Percentiles rank a stretch among this genome's conserved stretches.
These are phyloP conservation scores for Magnolia changhungtana DNA, from an alignment of 164 flowering plant species.

Conservation along the genomic window DNA sequence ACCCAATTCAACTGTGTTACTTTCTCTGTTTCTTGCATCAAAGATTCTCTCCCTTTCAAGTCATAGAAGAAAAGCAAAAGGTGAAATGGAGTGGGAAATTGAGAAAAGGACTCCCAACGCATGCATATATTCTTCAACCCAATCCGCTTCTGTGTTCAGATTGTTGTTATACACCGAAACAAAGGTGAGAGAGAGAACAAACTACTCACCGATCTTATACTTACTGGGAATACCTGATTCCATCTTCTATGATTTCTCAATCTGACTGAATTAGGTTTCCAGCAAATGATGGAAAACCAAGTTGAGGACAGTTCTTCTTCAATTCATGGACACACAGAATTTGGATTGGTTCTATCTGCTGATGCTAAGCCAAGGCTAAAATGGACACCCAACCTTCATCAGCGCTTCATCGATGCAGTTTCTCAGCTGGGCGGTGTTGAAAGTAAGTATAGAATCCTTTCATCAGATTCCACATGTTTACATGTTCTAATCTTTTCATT, in stretches of 20 bases:
- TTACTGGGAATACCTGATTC: neutral
- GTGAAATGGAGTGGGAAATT: conserved; percentile 21
- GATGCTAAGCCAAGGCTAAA: conserved; percentile 85
- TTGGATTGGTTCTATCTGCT: conserved; percentile 68
- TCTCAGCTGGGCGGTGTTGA: conserved; percentile 70
- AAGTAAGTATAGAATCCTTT: conserved; percentile 32
- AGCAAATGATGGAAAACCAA: conserved; percentile 31
- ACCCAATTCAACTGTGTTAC: conserved; percentile 49
- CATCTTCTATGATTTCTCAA: neutral
- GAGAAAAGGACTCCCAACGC: conserved; percentile 47
- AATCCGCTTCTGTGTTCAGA: conserved; percentile 75
- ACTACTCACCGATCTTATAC: neutral
- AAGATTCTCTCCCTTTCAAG: conserved; percentile 62
- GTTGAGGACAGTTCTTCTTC: neutral
- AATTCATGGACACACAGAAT: conserved; percentile 19
- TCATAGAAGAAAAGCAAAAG: conserved; percentile 34
- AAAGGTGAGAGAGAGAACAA: conserved; percentile 16
- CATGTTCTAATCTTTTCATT: too few species aligned
- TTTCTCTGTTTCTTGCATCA: conserved; percentile 58
- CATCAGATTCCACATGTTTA: neutral
- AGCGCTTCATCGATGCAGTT: conserved; percentile 60
- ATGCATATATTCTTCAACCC: conserved; percentile 75
- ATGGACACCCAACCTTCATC: conserved; percentile 86
- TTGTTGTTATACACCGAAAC: conserved; percentile 27
- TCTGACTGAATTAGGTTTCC: conserved; percentile 27